Base-by-base conservation (phyloP, 306 rosid genomes). In the Abrus pulchellus region DNA sequence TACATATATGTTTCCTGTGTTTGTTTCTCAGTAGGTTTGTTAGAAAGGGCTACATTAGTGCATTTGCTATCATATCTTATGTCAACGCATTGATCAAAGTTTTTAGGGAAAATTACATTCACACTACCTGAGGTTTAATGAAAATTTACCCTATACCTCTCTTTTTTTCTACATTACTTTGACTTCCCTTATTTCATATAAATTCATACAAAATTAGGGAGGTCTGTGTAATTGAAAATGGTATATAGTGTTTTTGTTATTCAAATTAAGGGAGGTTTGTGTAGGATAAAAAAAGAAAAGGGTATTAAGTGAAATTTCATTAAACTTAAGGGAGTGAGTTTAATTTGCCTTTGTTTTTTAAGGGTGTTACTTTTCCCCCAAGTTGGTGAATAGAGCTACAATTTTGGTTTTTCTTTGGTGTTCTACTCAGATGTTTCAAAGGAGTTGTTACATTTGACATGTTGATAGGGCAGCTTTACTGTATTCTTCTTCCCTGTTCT, bases 401-500 rank as follows among this genome's bases (percentile, higher is more conserved):
- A 38, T 67, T 43, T 61, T 81, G 48, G 27, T n/a, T 44, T 62
- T 33, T 63, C 52, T 77, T 54, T 70, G 82, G 79, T 77, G 74
- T 44, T 72, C 29, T 72, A 40, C 65, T 27, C 29, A 13, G 73
- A 41, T 77, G 66, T 54, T 66, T 62, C 48, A 57, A 44, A 11
- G 62, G 56, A 76, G 75, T 43, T 77, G 70, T 62, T 77, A 44
- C 55, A 48, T 77, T 83, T 44, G 78, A 54, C 48, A 63, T 44
- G 40, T 59, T 62, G 65, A 53, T 20, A 43, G 10, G 38, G 79
- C 44, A 63, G 71, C 72, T 9, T 45, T 65, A 72, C 38, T 45
- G 59, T 59, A 55, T 45, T 72, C 65, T 47, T 44, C 68, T 60
- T 78, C 47, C 67, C 61, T 65, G 33, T 73, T 78, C 20, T 65